Evolutionary conservation across 306 rosid genomes (phyloP).

Genomic region (Fragaria iinumae): DNA sequence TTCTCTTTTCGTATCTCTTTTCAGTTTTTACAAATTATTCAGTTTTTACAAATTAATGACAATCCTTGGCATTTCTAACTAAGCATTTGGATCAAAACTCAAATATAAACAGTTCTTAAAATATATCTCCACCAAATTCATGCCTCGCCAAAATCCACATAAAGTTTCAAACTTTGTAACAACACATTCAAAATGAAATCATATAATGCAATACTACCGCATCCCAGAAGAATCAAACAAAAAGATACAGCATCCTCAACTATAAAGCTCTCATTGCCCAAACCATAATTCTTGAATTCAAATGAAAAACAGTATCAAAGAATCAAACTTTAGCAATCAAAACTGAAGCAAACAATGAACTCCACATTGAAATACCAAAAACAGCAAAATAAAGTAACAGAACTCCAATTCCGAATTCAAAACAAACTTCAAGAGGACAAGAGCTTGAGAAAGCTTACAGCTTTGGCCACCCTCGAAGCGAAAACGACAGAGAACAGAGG

Average conservation of each 20-base stretch:
- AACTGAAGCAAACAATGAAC: not conserved
- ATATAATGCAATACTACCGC: not conserved
- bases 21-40: no score
- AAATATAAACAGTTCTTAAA: not conserved
- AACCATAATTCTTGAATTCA: not conserved
- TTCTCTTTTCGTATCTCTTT: not conserved
- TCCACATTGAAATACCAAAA: not conserved
- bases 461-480: not conserved
- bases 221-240: not conserved
- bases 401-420: not conserved
- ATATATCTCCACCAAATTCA: not conserved
- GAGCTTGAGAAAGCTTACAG: constrained; percentile 37
- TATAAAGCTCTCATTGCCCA: not conserved
- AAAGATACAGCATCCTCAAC: not conserved
- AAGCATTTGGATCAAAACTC: not conserved
- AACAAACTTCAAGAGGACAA: not conserved
- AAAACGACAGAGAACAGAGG: not conserved
- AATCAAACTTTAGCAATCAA: not conserved
- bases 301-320: not conserved
- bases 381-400: not conserved
- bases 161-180: not conserved
- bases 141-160: not conserved
- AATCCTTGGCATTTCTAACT: not conserved
- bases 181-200: not conserved
- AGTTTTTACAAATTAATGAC: no score